Evolutionary conservation across 1,284 basidiomycete species (phyloP), one percentile per base, ranked within the genome.

Genomic region (Malassezia globosa): DNA sequence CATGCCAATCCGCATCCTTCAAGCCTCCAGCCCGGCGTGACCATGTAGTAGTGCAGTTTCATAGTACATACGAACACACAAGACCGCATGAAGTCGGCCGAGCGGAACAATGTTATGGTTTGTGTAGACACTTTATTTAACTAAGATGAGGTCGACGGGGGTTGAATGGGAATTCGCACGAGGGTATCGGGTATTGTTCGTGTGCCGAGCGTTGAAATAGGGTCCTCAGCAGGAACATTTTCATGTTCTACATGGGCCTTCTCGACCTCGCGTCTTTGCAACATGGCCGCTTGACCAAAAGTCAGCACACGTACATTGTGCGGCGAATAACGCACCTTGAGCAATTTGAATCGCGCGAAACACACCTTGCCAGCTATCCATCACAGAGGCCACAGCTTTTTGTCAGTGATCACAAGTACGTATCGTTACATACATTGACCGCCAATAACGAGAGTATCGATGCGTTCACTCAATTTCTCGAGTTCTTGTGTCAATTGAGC

Each of bases 321-420:
- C 29, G 11, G 29, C 11, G 4, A 13, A 16, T 16, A 31, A 46
- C 49, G 52, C 55, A 65, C 59, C 56, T 47, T 60, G 53, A 27
- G 66, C 66, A 14, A 69, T 60, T 42, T 65, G 65, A 25, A 69
- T 69, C 8, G 66, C 64, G 10, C 66, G 51, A 46, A 69, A 69
- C 7, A 69, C 66, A 46, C 66, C 66, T 25, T 65, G 59, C 66
- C 66, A 69, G 13, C 59, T 60, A 2, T 54, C 43, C 60, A 67
- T 60, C 4, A 69, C 66, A 11, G 56, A 54, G 2, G 66, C 64
- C n/a, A 66, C 60, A n/a, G 62, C 64, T 67, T 22, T 14, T 31
- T 8, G 22, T 37, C 2, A 51, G 31, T 22, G 13, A 4, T 13
- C 29, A n/a, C n/a, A n/a, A n/a, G n/a, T n/a, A n/a, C n/a, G n/a